Evolutionary conservation across 192 early-diverging fungal genomes (phyloP).

Genomic region (Gonapodya prolifera): DNA sequence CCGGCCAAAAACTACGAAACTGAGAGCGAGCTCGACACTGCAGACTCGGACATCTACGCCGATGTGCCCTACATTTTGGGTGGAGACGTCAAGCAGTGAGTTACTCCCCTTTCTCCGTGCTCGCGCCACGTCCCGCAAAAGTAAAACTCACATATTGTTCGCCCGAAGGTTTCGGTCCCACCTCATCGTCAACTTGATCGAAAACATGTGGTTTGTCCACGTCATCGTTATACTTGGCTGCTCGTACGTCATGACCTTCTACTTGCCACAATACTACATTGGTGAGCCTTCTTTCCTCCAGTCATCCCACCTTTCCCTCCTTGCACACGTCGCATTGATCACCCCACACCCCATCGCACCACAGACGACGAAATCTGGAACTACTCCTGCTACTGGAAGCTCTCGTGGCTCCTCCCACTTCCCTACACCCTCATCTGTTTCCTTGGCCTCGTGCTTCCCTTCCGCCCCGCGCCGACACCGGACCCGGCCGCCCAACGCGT

Average conservation of each 20-base stretch:
- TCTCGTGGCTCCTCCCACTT: constrained; percentile 36
- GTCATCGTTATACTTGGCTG: constrained; percentile 25
- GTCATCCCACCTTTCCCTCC: not conserved
- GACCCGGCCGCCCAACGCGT: not conserved
- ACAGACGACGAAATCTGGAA: constrained; percentile 38
- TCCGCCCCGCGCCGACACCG: constrained; percentile 31
- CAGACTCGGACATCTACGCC: not conserved
- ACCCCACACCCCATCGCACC: constrained; percentile 5
- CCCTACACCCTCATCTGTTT: constrained; percentile 48
- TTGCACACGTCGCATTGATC: no score
- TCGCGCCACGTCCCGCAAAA: not conserved
- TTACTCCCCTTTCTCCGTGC: not conserved
- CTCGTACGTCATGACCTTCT: constrained; percentile 32
- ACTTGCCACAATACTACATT: constrained; percentile 9
- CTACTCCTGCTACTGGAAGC: constrained; percentile 39
- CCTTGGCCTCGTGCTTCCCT: constrained; percentile 37
- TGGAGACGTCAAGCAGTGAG: not conserved
- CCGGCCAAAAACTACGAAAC: not conserved
- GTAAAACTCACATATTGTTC: not conserved
- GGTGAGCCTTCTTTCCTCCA: not conserved
- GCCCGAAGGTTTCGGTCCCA: not conserved
- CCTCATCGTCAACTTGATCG: constrained; percentile 31
- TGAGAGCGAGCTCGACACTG: not conserved
- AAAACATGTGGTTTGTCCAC: constrained; percentile 41
- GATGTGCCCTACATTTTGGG: not conserved